Evolutionary conservation across 1,139 yeast species (phyloP), one percentile per base, ranked within the genome.

Genomic region (Hansenula sp.): DNA sequence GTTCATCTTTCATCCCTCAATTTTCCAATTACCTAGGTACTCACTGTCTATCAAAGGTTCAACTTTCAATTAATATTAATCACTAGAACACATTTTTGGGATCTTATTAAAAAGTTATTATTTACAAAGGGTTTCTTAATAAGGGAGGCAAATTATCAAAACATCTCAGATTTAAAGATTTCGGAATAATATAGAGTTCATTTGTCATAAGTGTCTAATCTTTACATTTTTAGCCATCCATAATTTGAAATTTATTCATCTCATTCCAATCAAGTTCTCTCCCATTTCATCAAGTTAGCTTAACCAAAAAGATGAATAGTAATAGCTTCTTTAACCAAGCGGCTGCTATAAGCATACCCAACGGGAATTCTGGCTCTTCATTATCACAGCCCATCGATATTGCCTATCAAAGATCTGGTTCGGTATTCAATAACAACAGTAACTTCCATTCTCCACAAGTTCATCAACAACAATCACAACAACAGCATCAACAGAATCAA

Each of bases 311-410:
- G n/a, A n/a, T 33, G 35, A 33, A 33, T 13, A 32, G 16, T 24
- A 48, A 43, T 44, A 33, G 44, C 31, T 44, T 37, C 34, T 44
- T 37, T 37, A 35, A 27, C 31, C 46, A 44, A 29, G 41, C 48
- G 36, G 34, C 44, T 8, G 44, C 47, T 4, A 47, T 50, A 28
- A 45, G 51, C 33, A 47, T 51, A 40, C 55, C 53, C 36, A 47
- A 43, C 28, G 42, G 45, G 24, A 44, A 42, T 36, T 43, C 38
- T 2, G 32, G 40, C 29, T 25, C 34, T 10, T 19, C 39, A 12
- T 16, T 38, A 18, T 44, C 45, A 13, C 55, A 39, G 37, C 59
- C 59, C 7, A 55, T 55, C 22, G 59, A 55, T 38, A 53, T 53
- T 17, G 35, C 29, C 8, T 55, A 52, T 44, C 57, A 51, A 41